Conservation (phyloP, 2,329 filamentous ascomycete genomes). For the Aspergillus clavatus region DNA sequence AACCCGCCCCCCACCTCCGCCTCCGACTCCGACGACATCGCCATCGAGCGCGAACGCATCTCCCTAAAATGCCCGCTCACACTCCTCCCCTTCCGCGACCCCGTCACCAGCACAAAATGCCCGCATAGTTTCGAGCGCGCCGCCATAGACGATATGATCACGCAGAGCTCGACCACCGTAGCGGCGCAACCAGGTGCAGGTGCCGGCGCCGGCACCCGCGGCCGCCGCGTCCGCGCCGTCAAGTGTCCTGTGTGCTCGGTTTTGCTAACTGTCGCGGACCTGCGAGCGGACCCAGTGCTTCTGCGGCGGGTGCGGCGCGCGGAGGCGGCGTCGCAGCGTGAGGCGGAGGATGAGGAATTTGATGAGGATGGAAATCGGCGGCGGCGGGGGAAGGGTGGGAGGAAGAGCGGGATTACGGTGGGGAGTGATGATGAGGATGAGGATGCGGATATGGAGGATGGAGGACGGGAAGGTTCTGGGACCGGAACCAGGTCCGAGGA, state of each 20-base stretch:
- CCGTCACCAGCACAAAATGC: slow-evolving; percentile 47
- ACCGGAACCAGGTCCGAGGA: too few relatives aligned
- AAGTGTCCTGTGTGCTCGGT: slow-evolving; percentile 42
- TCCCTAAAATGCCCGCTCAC: slow-evolving; percentile 48
- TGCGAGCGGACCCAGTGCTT: slow-evolving; percentile 39
- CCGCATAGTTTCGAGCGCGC: slow-evolving; percentile 47
- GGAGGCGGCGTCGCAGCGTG: slow-evolving; percentile 22
- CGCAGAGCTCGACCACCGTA: slow-evolving; percentile 24
- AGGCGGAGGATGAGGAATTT: slow-evolving; percentile 30
- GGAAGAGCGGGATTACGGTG: slow-evolving; percentile 27
- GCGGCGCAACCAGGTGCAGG: too few relatives aligned
- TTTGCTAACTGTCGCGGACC: slow-evolving; percentile 33
- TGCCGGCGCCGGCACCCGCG: slow-evolving; percentile 14
- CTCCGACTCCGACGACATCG: slow-evolving; percentile 41
- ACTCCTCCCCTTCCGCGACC: slow-evolving; percentile 41
- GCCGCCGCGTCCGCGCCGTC: slow-evolving; percentile 24
- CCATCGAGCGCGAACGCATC: slow-evolving; percentile 42
- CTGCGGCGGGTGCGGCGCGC: slow-evolving; percentile 35
- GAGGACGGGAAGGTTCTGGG: too few relatives aligned
- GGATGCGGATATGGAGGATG: slow-evolving; percentile 18
- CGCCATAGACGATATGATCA: slow-evolving; percentile 45
- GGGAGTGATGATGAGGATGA: slow-evolving; percentile 27
- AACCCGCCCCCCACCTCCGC: slow-evolving; percentile 12
- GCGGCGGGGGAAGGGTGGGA: slow-evolving; percentile 10
- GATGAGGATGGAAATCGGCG: slow-evolving; percentile 14